Evolutionary conservation across 148 eudicot species (phyloP).

Genomic region (Cornus suecica): DNA sequence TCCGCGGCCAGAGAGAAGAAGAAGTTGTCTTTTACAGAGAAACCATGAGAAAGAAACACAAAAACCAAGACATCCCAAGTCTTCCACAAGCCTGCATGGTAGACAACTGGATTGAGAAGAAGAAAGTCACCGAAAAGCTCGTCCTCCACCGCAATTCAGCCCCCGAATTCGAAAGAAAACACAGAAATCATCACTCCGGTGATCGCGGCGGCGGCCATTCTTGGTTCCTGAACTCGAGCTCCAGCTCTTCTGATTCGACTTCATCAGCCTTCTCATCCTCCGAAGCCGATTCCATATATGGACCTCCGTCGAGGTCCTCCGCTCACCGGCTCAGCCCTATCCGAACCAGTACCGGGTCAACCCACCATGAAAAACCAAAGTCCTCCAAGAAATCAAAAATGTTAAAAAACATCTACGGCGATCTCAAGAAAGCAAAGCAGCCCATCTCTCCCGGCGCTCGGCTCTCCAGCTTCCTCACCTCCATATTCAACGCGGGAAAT

Average conservation of each 20-base stretch:
- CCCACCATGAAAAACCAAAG: conserved; percentile 20
- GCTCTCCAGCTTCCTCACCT: conserved; percentile 71
- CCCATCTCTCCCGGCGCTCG: conserved; percentile 87
- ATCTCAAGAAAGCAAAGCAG: conserved; percentile 75
- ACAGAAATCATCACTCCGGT: not conserved
- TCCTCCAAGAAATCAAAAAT: conserved; percentile 40
- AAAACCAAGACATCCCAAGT: conserved; percentile 12
- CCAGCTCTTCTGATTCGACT: conserved; percentile 60
- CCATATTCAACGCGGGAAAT: conserved; percentile 44
- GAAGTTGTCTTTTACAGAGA: conserved; percentile 24
- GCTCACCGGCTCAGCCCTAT: conserved; percentile 35
- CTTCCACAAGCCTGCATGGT: conserved; percentile 28
- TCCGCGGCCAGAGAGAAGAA: conserved; percentile 10
- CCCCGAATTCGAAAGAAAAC: conserved; percentile 16
- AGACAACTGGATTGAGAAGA: conserved; percentile 61
- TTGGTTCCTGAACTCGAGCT: conserved; percentile 32
- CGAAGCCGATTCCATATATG: conserved; percentile 24
- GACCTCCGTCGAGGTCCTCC: not conserved
- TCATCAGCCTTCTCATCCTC: conserved; percentile 41
- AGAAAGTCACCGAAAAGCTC: conserved; percentile 25
- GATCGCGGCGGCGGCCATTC: too few species aligned
- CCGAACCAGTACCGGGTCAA: conserved; percentile 30
- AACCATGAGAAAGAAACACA: conserved; percentile 31
- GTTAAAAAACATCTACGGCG: conserved; percentile 67
- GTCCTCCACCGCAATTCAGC: conserved; percentile 27